Conservation (phyloP, 2,329 filamentous ascomycete genomes). For the Aulographum hederae region DNA sequence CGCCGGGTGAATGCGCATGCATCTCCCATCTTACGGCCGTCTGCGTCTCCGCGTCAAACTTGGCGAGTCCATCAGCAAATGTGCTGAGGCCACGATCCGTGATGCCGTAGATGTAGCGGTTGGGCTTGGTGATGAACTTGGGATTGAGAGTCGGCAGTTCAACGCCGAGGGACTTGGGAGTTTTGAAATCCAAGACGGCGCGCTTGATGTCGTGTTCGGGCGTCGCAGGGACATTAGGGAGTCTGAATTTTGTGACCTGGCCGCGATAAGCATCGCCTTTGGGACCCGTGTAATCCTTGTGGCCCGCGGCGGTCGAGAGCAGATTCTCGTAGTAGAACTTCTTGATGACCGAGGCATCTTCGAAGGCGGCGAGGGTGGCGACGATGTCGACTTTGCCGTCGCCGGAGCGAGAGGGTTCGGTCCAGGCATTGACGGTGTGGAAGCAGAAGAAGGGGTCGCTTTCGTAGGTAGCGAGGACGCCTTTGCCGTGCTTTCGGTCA, state of each 20-base stretch:
- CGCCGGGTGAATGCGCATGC: constrained; percentile 45
- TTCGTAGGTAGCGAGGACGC: constrained; percentile 51
- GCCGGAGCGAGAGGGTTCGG: constrained; percentile 28
- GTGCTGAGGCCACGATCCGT: constrained; percentile 38
- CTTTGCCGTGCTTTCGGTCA: constrained; percentile 42
- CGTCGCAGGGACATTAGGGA: constrained; percentile 3
- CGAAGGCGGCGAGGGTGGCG: constrained; percentile 47
- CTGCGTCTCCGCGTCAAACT: constrained; percentile 41
- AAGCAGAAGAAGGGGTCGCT: constrained; percentile 59
- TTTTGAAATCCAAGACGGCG: constrained; percentile 28
- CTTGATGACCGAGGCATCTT: constrained; percentile 45
- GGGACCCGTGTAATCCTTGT: constrained; percentile 24
- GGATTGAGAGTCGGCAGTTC: constrained; percentile 53
- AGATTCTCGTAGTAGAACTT: constrained; percentile 54
- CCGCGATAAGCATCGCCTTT: constrained; percentile 10
- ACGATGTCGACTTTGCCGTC: constrained; percentile 33
- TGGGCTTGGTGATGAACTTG: constrained; percentile 27
- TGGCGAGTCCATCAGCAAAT: constrained; percentile 43
- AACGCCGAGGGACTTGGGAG: constrained; percentile 30
- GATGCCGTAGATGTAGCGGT: constrained; percentile 44
- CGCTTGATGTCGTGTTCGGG: constrained; percentile 4
- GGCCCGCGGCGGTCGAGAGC: constrained; percentile 33
- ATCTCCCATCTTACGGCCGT: constrained; percentile 38
- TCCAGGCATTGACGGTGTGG: constrained; percentile 62
- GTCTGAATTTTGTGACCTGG: constrained; percentile 2